A percentile compares a stretch with the other conserved stretches of the same genome.
Evolutionary conservation across 495 filamentous ascomycete genomes (phyloP).

Genomic region (Neurospora sp.): DNA sequence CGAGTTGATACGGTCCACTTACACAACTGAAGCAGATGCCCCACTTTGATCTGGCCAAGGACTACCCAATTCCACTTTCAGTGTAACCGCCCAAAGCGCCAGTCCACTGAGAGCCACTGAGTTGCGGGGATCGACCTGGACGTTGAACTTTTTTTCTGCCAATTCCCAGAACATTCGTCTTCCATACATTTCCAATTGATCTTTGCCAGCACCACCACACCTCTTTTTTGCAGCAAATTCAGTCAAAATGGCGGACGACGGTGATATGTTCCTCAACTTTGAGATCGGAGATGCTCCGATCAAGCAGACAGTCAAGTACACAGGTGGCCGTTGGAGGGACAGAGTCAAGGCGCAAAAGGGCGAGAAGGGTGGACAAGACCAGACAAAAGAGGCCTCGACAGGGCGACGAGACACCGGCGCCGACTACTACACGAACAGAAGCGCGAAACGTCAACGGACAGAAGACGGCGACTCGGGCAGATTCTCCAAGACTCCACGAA

Average conservation of each 20-base stretch:
- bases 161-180: not conserved
- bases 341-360: conserved; percentile 67
- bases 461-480: conserved; percentile 16
- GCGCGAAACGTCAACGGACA: conserved; percentile 31
- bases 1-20: not conserved
- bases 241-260: conserved; percentile 76
- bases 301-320: conserved; percentile 59
- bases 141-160: conserved; percentile 19
- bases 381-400: conserved; percentile 1
- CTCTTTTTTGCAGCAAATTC: not conserved
- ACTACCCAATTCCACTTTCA: not conserved
- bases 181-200: not conserved
- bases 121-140: conserved; percentile 1
- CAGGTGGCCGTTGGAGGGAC: conserved; percentile 87
- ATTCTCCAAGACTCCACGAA: conserved; percentile 10
- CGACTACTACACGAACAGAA: conserved; percentile 18
- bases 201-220: not conserved
- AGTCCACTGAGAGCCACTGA: not conserved
- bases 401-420: conserved; percentile 9
- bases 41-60: not conserved
- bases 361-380: conserved; percentile 31
- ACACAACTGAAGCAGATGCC: not conserved
- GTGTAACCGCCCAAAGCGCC: not conserved
- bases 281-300: conserved; percentile 51
- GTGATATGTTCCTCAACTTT: conserved; percentile 81